Percentiles rank a stretch among this genome's conserved stretches.
phyloP scores from a whole-genome alignment of 768 basidiomycete genomes.

The Sistotremastrum niveocremeum region DNA sequence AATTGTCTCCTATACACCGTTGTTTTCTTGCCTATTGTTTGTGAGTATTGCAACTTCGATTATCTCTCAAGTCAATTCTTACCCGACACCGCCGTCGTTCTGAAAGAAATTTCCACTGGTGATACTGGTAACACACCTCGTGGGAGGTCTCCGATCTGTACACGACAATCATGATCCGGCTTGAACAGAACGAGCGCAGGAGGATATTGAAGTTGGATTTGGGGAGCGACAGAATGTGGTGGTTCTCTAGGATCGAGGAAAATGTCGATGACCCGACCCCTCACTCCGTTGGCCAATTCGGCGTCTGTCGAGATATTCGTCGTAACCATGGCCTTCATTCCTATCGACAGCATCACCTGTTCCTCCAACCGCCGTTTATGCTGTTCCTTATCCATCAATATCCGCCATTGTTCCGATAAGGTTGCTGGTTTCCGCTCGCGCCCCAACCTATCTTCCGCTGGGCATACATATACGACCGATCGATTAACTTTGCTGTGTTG shows the following conservation, averaged over 20 bases:
- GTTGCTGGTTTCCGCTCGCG: no score
- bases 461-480: constrained; percentile 14
- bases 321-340: constrained; percentile 26
- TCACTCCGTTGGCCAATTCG: constrained; percentile 27
- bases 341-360: constrained; percentile 18
- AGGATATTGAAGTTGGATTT: constrained; percentile 17
- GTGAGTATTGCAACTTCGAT: no score
- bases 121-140: constrained; percentile 13
- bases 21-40: background rate
- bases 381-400: constrained; percentile 2
- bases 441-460: constrained; percentile 17
- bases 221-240: background rate
- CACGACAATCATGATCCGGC: constrained; percentile 9
- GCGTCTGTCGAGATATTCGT: constrained; percentile 23
- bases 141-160: constrained; percentile 14
- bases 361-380: constrained; percentile 9
- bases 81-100: no score
- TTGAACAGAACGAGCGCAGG: constrained; percentile 21
- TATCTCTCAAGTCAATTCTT: no score
- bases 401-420: constrained; percentile 4
- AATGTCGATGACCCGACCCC: constrained; percentile 21
- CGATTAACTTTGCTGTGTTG: constrained; percentile 13
- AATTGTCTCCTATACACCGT: constrained; percentile 15
- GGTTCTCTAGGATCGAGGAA: constrained; percentile 20
- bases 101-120: constrained; percentile 4